Evolutionary conservation across 805 yeast species (phyloP), one percentile per base, ranked within the genome.

Genomic region (Lipomyces japonicus): DNA sequence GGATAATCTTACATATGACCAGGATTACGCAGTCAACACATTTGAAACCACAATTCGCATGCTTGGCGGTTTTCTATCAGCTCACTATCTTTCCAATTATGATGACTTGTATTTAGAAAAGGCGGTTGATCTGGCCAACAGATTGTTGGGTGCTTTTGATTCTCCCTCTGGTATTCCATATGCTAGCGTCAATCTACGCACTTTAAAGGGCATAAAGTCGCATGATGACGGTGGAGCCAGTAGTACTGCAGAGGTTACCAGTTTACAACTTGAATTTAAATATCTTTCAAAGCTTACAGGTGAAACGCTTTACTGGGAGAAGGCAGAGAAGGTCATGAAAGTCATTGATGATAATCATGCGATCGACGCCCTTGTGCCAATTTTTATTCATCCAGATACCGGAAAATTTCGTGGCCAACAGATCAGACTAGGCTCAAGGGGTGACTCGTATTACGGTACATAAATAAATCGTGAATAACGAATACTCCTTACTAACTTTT

Each of bases 21-120:
- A 86, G 59, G 85, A 87, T 64, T 78, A 81, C 53, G 77, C 77
- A 31, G 93, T 87, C 37, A 88, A 84, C 63, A 82, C 88, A 4
- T 90, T 90, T 68, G 97, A 89, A 65, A 88, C 96, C n/a, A 87
- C 97, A 4, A 89, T 87, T 57, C 75, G 96, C 64, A 87, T 90
- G 95, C 71, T 90, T 23, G 97, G 97, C 39, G 97, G 97, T 0
- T 72, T 90, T n/a, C 69, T 90, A 42, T 83, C 95, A 2, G 95
- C 95, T 0, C 79, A 78, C 63, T 82, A 86, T 57, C 68, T 87
- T 25, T 76, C 90, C 1, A 70, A 75, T 12, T 42, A 26, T 18
- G 90, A 85, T 59, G 85, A 81, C 41, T 51, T 85, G 47, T 87
- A 81, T 62, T 71, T 88, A 46, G 86, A 86, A 55, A 82, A 82